These are phyloP conservation scores for Clonostachys rosea DNA, from an alignment of 2,329 filamentous ascomycete species.

Conservation along the genomic window DNA sequence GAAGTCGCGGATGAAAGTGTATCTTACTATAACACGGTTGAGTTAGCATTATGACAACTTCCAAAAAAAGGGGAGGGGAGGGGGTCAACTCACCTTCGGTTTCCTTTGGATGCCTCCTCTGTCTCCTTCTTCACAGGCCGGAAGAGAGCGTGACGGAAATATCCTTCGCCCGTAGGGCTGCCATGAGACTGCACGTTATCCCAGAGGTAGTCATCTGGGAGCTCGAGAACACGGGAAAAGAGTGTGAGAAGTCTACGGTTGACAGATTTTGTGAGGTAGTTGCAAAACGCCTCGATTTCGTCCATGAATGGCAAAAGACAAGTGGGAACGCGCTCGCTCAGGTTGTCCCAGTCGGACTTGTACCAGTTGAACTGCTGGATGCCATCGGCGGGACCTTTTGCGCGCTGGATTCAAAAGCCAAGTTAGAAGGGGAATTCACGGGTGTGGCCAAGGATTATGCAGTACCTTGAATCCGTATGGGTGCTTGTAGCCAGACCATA, in stretches of 20 bases:
- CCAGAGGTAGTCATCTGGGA: slow-evolving; percentile 12
- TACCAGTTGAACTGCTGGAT: slow-evolving; percentile 54
- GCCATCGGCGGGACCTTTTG: slow-evolving; percentile 35
- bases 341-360: slow-evolving; percentile 34
- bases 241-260: slow-evolving; percentile 11
- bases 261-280: slow-evolving; percentile 10
- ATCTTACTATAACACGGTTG: too few species aligned
- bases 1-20: too few species aligned
- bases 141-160: slow-evolving; percentile 11
- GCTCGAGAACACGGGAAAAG: slow-evolving; percentile 10
- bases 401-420: slow-evolving; percentile 20
- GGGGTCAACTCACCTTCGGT: slow-evolving; percentile 3
- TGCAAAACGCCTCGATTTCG: slow-evolving; percentile 10
- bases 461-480: slow-evolving; percentile 35
- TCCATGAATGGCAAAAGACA: slow-evolving; percentile 30
- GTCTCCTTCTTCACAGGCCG: slow-evolving; percentile 9
- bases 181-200: slow-evolving; percentile 12
- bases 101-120: slow-evolving; percentile 10
- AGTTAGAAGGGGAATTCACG: not conserved
- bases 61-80: too few species aligned
- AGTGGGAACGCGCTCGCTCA: slow-evolving; percentile 30
- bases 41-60: too few species aligned
- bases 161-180: slow-evolving; percentile 10
- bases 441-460: not conserved
- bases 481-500: slow-evolving; percentile 45